Percentiles rank a stretch among this genome's conserved stretches.
Conservation (phyloP, 1,284 basidiomycete genomes). For the Coriolopsis trogii region DNA sequence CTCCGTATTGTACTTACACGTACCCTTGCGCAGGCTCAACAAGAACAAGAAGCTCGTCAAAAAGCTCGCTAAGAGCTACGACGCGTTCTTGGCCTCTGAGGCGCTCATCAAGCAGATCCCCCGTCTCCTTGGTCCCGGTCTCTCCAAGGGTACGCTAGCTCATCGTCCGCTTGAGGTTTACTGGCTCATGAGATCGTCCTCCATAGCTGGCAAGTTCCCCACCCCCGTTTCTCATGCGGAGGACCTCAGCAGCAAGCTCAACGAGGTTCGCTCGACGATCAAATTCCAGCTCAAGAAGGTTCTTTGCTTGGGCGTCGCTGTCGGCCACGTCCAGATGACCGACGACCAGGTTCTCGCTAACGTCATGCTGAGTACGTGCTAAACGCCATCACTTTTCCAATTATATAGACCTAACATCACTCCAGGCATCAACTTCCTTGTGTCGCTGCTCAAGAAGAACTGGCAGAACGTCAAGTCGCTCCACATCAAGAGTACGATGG, state of each 20-base stretch:
- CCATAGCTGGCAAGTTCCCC: constrained; percentile 96
- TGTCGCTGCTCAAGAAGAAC: constrained; percentile 99
- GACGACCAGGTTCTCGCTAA: constrained; percentile 98
- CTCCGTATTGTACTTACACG: neutral
- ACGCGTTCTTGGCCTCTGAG: constrained; percentile 98
- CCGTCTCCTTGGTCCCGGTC: constrained; percentile 98
- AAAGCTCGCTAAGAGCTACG: constrained; percentile 99
- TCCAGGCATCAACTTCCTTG: constrained; percentile 97
- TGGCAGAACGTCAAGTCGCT: constrained; percentile 99
- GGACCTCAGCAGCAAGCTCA: constrained; percentile 91
- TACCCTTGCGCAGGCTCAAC: constrained; percentile 71
- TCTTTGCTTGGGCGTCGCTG: constrained; percentile 97
- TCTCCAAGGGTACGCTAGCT: constrained; percentile 82
- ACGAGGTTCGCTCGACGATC: constrained; percentile 97
- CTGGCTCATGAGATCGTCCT: no score
- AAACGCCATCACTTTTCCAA: neutral
- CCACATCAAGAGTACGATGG: constrained; percentile 99
- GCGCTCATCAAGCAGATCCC: constrained; percentile 99
- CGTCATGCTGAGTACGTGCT: constrained; percentile 88
- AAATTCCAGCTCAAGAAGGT: constrained; percentile 99
- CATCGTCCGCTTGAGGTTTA: no score
- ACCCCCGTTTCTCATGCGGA: constrained; percentile 94
- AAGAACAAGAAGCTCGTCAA: constrained; percentile 99
- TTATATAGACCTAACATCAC: constrained; percentile 3
- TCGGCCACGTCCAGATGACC: constrained; percentile 97